Evolutionary conservation across 257 asterid species (phyloP).

Genomic region (Catharanthus roseus): DNA sequence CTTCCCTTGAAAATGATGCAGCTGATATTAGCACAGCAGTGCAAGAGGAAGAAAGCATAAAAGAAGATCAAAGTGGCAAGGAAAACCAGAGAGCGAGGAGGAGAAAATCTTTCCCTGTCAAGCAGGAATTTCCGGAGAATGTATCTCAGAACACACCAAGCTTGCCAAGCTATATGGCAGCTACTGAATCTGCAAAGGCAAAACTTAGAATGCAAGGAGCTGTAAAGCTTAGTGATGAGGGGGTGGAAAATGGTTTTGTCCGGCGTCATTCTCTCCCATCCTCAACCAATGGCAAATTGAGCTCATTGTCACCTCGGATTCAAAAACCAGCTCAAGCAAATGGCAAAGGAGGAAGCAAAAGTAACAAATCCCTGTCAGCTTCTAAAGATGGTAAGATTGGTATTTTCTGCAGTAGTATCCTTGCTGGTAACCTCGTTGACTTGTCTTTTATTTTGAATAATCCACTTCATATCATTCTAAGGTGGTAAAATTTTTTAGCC

Average conservation of each 20-base stretch:
- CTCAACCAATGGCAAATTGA: slow-evolving; percentile 48
- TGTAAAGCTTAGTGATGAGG: slow-evolving; percentile 53
- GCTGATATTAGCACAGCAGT: slow-evolving; percentile 26
- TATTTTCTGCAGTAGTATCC: background rate
- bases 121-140: slow-evolving; percentile 65
- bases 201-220: slow-evolving; percentile 84
- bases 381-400: slow-evolving; percentile 63
- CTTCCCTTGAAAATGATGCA: slow-evolving; percentile 40
- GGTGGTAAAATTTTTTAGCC: background rate
- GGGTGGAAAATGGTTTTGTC: slow-evolving; percentile 36
- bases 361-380: slow-evolving; percentile 37
- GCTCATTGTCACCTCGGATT: slow-evolving; percentile 62
- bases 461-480: background rate
- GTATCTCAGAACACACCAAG: slow-evolving; percentile 57
- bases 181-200: slow-evolving; percentile 90
- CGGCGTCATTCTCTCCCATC: slow-evolving; percentile 87
- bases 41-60: slow-evolving; percentile 40
- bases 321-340: slow-evolving; percentile 67
- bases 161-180: slow-evolving; percentile 91
- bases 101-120: slow-evolving; percentile 73
- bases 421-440: background rate
- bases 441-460: background rate
- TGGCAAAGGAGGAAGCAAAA: slow-evolving; percentile 58
- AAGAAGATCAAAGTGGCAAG: slow-evolving; percentile 50
- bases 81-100: slow-evolving; percentile 56